Evolutionary conservation across 768 basidiomycete genomes (phyloP), one percentile per base, ranked within the genome.

Genomic region (Leucocoprinus birnbaumii): DNA sequence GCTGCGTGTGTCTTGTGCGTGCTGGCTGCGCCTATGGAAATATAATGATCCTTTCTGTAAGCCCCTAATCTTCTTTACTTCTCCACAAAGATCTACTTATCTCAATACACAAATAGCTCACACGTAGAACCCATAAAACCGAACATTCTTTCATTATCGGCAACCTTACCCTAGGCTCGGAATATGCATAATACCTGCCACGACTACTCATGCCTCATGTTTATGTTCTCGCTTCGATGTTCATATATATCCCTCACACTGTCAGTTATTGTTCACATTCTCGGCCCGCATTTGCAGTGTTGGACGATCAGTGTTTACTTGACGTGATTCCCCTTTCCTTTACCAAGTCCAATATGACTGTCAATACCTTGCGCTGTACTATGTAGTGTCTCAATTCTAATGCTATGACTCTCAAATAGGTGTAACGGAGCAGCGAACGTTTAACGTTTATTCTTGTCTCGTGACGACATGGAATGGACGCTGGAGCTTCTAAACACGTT

Each of bases 21-120:
- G 26, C 71, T 61, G 73, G 70, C 51, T 70, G 66, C 66, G 66
- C 63, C 52, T 35, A 27, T 19, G 46, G 26, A 38, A 43, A 11
- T 26, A 18, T n/a, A 18, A 11, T 21, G 38, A 41, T 41, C 19
- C 31, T 11, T 14, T n/a, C 38, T n/a, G 47, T 49, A 19, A 24
- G 47, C 34, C 19, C 24, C 22, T 7, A 14, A 2, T n/a, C 37
- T 42, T 9, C 24, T 41, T 52, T 25, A 27, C 38, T 27, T 44
- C 27, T n/a, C n/a, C n/a, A n/a, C 24, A 14, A 38, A n/a, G 13
- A 38, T 16, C 13, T 3, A 10, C 13, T 31, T 31, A 31, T 31
- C 31, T 31, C 11, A 31, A 5, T 3, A 38, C n/a, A 38, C 52
- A 34, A 27, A 27, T 21, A 54, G 53, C 38, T 58, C 47, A 47